Percentiles rank a stretch among this genome's conserved stretches.
phyloP scores from a whole-genome alignment of 306 rosid species.

The Quercus alba region DNA sequence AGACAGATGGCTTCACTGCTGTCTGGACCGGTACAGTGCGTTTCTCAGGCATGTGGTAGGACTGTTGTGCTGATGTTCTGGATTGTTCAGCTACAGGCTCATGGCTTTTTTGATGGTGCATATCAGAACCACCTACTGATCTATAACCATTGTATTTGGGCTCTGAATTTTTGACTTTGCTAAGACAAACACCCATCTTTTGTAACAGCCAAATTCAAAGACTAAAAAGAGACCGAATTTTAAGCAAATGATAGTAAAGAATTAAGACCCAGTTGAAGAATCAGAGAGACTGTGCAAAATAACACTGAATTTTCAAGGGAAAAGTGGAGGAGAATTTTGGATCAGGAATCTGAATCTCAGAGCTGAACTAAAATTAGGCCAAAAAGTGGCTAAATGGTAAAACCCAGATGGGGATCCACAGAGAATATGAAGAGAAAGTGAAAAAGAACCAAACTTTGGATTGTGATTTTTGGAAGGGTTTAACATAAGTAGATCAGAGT shows the following conservation, averaged over 20 bases:
- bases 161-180: constrained; percentile 42
- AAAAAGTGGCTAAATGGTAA: neutral
- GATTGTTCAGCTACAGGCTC: constrained; percentile 46
- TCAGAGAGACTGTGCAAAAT: neutral
- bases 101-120: constrained; percentile 29
- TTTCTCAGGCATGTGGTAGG: constrained; percentile 36
- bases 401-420: constrained; percentile 23
- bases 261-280: constrained; percentile 17
- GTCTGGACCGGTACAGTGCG: constrained; percentile 23
- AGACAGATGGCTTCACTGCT: constrained; percentile 29
- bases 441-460: constrained; percentile 17
- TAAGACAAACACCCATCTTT: constrained; percentile 65
- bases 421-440: neutral
- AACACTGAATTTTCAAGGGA: neutral
- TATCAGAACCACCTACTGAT: constrained; percentile 33
- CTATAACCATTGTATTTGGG: constrained; percentile 33
- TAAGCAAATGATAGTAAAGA: neutral
- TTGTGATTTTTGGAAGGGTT: constrained; percentile 2
- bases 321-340: neutral
- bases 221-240: neutral
- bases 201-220: neutral
- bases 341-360: constrained; percentile 8
- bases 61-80: constrained; percentile 34
- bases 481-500: constrained; percentile 11
- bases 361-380: neutral